Conservation (phyloP, 2,329 filamentous ascomycete species). For the Chaetomium globosum region DNA sequence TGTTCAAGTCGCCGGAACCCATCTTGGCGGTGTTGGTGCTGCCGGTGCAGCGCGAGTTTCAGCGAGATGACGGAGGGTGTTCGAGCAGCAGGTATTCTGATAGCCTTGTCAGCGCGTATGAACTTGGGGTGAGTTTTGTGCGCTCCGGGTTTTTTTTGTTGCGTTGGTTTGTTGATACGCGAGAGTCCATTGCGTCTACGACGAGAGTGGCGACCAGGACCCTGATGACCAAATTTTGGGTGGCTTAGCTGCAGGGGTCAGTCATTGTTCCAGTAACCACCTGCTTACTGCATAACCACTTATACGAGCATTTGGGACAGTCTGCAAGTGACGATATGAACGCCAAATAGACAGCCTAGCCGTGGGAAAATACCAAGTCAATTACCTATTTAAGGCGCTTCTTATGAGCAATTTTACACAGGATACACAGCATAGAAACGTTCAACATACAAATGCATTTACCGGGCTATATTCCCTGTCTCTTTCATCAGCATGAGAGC, state of each 20-base stretch:
- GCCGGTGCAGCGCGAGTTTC: slow-evolving; percentile 22
- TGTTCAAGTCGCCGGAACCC: slow-evolving; percentile 87
- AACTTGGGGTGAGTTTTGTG: neutral
- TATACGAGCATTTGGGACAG: neutral
- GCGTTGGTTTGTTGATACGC: neutral
- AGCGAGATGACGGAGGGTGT: neutral
- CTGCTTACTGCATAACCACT: neutral
- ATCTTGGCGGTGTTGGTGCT: slow-evolving; percentile 57
- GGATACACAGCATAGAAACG: too few relatives aligned
- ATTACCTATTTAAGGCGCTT: neutral
- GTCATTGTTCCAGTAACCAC: neutral
- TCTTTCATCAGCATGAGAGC: neutral
- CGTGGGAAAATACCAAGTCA: too few relatives aligned
- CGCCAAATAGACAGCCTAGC: neutral
- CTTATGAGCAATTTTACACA: neutral
- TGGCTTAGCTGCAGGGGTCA: slow-evolving; percentile 8
- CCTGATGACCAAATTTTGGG: slow-evolving; percentile 23
- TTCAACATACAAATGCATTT: neutral
- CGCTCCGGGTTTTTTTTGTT: neutral
- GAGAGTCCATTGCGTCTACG: neutral
- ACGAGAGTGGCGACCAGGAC: slow-evolving; percentile 19
- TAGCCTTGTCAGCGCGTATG: neutral
- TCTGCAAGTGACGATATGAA: neutral
- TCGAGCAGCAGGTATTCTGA: neutral
- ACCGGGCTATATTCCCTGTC: neutral